Evolutionary conservation across 495 filamentous ascomycete genomes (phyloP), one percentile per base, ranked within the genome.

Genomic region (Trichoderma virens): DNA sequence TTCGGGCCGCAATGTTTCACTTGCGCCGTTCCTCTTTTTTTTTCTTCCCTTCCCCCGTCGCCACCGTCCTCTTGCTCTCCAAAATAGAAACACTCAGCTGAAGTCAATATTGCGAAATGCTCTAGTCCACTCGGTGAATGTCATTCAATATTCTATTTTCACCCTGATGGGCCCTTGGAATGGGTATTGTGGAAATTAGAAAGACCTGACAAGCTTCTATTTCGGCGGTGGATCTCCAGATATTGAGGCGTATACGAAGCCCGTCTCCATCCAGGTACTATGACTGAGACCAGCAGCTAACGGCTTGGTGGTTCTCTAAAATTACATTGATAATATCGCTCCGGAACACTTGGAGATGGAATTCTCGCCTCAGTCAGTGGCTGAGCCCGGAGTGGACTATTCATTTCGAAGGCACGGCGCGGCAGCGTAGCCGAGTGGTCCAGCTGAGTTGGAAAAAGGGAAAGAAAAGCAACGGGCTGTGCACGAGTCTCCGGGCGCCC

Each of bases 391-490:
- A 28, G 51, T 56, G 51, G 51, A 23, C 25, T 28, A 2, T 18
- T 56, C 51, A 56, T 56, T 56, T 56, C 51, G 28, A 30, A 13
- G 25, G 9, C 23, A 13, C 51, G 51, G 1, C 27, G 25, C 51
- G 51, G 51, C 51, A 28, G 51, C 27, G 51, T 18, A 56, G 51
- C 51, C 51, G 51, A 56, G 51, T 56, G 51, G 51, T 56, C 51
- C 27, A 56, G 27, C 27, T 13, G n/a, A 56, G 23, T 18, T 20
- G 43, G 43, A 23, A 18, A 20, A 6, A 28, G 51, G 3, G 51
- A 30, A 18, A 16, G n/a, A 30, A 56, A 56, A 56, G 27, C 51
- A 56, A 30, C 20, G n/a, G n/a, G 25, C 51, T 11, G 43, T 56
- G 51, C 51, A 56, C 51, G 51, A 56, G 51, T 56, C 51, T 27